Conservation (phyloP, 2,329 filamentous ascomycete species). For the Aspergillus brunneoviolaceus region DNA sequence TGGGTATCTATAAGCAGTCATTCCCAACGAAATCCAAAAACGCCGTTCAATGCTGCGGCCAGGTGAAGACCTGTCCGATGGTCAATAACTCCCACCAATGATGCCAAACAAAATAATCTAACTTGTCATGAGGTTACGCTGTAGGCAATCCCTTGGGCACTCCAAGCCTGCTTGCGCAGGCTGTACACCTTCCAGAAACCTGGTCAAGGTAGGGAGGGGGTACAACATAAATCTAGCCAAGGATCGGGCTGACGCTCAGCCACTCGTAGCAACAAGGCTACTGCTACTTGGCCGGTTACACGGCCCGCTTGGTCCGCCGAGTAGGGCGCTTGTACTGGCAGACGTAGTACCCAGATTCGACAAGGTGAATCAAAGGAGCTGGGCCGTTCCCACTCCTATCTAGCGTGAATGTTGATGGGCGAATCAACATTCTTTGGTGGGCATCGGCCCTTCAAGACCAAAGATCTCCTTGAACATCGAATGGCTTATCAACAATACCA, state of each 20-base stretch:
- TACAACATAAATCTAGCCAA: too few relatives aligned
- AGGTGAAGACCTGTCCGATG: neutral
- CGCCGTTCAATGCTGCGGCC: neutral
- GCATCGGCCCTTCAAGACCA: too few relatives aligned
- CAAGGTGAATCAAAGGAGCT: neutral
- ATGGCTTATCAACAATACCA: conserved; percentile 1
- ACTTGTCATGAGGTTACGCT: neutral
- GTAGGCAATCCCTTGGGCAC: neutral
- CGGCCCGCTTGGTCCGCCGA: too few relatives aligned
- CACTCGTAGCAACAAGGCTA: too few relatives aligned
- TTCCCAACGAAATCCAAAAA: neutral
- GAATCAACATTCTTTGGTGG: too few relatives aligned
- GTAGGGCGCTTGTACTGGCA: neutral
- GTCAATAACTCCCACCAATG: conserved; percentile 3
- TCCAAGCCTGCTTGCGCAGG: neutral
- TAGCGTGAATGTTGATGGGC: neutral
- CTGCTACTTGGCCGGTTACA: too few relatives aligned
- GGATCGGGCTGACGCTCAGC: too few relatives aligned
- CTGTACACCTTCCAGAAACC: neutral
- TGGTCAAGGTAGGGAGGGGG: too few relatives aligned
- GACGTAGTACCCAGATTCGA: neutral
- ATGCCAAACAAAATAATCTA: neutral
- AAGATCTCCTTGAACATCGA: too few relatives aligned
- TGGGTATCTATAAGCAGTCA: neutral
- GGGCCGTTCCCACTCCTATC: neutral